A percentile compares a stretch with the other conserved stretches of the same genome.
phyloP scores from a whole-genome alignment of 2,329 filamentous ascomycete species.

The Fusarium sterilihyphosum region DNA sequence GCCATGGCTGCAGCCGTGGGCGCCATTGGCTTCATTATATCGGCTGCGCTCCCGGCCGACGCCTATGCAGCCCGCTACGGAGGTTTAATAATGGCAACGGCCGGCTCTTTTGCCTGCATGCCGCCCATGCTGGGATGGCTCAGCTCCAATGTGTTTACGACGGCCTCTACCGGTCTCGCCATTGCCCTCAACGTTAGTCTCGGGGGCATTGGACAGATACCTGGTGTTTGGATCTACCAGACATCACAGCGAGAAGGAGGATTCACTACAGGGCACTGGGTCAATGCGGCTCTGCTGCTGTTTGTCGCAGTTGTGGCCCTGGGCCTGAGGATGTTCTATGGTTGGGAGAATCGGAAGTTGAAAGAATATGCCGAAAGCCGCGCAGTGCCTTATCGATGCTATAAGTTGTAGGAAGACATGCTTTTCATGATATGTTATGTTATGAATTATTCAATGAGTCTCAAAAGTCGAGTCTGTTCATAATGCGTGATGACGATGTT shows the following conservation, averaged over 20 bases:
- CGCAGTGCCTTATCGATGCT: constrained; percentile 51
- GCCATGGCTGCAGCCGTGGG: constrained; percentile 56
- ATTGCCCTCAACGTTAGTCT: constrained; percentile 77
- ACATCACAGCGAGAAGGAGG: constrained; percentile 66
- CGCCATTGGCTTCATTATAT: constrained; percentile 65
- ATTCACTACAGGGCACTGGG: constrained; percentile 77
- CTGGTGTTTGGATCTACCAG: constrained; percentile 80
- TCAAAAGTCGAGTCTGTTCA: not conserved
- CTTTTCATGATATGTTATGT: not conserved
- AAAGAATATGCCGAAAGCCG: constrained; percentile 44
- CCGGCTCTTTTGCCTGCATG: constrained; percentile 74
- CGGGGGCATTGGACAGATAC: constrained; percentile 75
- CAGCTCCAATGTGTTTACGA: constrained; percentile 72
- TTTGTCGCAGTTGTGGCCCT: constrained; percentile 66
- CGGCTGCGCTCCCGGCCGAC: constrained; percentile 69
- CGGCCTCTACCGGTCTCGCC: constrained; percentile 72
- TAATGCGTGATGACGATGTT: not conserved
- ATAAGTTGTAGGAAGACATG: constrained; percentile 49
- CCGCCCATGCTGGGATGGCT: constrained; percentile 78
- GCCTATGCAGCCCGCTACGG: constrained; percentile 72
- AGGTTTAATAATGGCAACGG: constrained; percentile 73
- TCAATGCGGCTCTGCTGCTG: constrained; percentile 68
- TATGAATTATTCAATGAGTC: constrained; percentile 2
- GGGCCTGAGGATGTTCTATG: constrained; percentile 66
- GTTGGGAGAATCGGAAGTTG: constrained; percentile 54